Evolutionary conservation across 169 alveolate genomes (phyloP).

Genomic region (Eimeria sp.): DNA sequence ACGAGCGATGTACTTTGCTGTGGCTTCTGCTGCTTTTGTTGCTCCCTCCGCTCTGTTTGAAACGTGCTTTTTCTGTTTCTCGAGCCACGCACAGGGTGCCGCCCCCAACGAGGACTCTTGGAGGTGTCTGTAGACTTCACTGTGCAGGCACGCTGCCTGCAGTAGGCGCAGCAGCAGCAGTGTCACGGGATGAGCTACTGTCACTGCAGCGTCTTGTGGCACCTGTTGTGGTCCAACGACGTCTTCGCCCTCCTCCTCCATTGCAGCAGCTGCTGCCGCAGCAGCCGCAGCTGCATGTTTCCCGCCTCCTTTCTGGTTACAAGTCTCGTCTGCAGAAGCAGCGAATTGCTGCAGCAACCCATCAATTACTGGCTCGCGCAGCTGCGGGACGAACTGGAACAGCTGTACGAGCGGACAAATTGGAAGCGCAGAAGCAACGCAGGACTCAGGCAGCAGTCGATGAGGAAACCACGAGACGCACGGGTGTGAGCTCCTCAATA

Average conservation of each 20-base stretch:
- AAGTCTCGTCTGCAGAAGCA: constrained; percentile 11
- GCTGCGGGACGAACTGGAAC: constrained; percentile 65
- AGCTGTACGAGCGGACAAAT: background rate
- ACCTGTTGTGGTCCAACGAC: constrained; percentile 24
- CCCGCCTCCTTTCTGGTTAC: constrained; percentile 16
- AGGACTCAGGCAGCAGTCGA: background rate
- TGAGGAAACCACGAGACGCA: background rate
- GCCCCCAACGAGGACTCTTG: background rate
- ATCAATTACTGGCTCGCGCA: constrained; percentile 58
- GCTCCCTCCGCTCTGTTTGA: constrained; percentile 34
- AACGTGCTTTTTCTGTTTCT: constrained; percentile 8
- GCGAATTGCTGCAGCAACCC: constrained; percentile 63
- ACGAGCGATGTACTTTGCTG: constrained; percentile 62
- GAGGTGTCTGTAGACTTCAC: constrained; percentile 51
- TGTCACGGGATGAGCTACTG: constrained; percentile 62
- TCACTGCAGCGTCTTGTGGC: background rate
- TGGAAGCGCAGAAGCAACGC: constrained; percentile 23
- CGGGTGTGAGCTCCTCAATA: background rate
- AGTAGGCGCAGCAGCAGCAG: constrained; percentile 70
- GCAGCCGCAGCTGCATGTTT: constrained; percentile 57
- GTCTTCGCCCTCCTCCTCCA: constrained; percentile 50
- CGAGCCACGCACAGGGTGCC: background rate
- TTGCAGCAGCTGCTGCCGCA: constrained; percentile 54
- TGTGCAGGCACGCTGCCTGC: constrained; percentile 71
- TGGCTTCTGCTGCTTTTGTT: constrained; percentile 55